A percentile compares a stretch with the other conserved stretches of the same genome.
phyloP scores from a whole-genome alignment of 1,284 basidiomycete species.

The Cutaneotrichosporon sp. region DNA sequence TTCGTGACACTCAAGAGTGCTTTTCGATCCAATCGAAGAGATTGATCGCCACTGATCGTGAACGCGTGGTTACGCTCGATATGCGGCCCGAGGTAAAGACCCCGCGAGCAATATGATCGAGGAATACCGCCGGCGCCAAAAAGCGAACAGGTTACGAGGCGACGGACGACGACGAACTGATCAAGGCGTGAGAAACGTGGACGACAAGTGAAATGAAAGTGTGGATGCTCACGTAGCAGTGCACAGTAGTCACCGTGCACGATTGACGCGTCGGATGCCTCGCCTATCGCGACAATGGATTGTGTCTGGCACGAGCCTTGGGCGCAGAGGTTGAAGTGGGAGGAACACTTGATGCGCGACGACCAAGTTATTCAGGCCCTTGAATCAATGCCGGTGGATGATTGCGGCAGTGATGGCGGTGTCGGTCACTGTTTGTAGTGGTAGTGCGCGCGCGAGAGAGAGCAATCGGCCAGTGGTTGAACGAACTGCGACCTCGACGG shows the following conservation, averaged over 20 bases:
- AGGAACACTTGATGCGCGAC: neutral
- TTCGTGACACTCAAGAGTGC: neutral
- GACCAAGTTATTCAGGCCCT: neutral
- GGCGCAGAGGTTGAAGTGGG: too few species aligned
- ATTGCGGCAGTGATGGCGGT: neutral
- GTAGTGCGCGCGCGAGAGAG: neutral
- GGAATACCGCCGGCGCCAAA: neutral
- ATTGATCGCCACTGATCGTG: constrained; percentile 1
- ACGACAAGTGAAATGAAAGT: neutral
- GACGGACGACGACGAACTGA: neutral
- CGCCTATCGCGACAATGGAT: constrained; percentile 1
- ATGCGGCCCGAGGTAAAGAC: neutral
- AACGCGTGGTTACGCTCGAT: neutral
- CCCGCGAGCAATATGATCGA: neutral
- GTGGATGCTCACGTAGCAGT: neutral
- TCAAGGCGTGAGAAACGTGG: neutral
- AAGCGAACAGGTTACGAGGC: neutral
- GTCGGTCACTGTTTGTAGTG: neutral
- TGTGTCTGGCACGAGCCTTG: neutral
- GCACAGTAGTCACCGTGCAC: constrained; percentile 1
- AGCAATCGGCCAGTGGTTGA: neutral
- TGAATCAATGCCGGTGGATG: neutral
- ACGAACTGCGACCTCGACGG: neutral
- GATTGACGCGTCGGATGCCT: constrained; percentile 1
- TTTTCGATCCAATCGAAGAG: neutral